Base-by-base conservation (phyloP, 2,329 filamentous ascomycete species). In the Dactylellina sp. region DNA sequence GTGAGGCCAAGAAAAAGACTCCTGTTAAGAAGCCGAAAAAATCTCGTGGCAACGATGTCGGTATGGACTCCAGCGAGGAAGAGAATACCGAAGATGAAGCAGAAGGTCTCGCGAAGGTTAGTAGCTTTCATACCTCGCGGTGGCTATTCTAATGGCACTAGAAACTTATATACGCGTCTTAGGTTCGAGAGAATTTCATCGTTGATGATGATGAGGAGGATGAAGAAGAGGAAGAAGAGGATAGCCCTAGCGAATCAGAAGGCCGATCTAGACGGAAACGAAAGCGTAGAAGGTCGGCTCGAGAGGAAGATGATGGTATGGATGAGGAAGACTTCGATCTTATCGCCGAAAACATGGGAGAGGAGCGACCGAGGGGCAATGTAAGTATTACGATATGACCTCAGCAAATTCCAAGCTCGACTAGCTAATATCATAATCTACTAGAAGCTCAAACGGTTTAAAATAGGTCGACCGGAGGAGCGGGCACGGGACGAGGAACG, bases 311-410 rank as follows among this genome's bases (percentile, higher is more conserved):
- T 75, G 92, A 96, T 79, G 93, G 94, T 75, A 87, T 99, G 7
- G 95, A 98, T 78, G 94, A 97, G 77, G 95, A 99, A 81, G 95
- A 99, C 84, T 83, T 99, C 68, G 95, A 98, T 80, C 85, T 99
- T 64, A 97, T 99, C 78, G 93, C 93, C 57, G 91, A 96, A 80
- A 79, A 79, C 52, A 78, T 71, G 40, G 78, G 78, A 25, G 60
- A 77, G 57, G 77, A 78, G 16, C 59, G 76, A 47, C 40, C 63
- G 3, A 75, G 68, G 39, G 74, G 65, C 44, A 77, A 63, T 49
- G 70, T 75, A 76, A 75, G 76, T 49, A 16, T 66, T 65, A 12
- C 46, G 14, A 35, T 25, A 16, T 24, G 14, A 12, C 53, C 39
- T 18, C 12, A 28, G 25, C 16, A 20, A 25, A 24, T 28, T 22